These are phyloP conservation scores for Pholiota conissans DNA, from an alignment of 768 basidiomycete genomes.

Conservation along the genomic window DNA sequence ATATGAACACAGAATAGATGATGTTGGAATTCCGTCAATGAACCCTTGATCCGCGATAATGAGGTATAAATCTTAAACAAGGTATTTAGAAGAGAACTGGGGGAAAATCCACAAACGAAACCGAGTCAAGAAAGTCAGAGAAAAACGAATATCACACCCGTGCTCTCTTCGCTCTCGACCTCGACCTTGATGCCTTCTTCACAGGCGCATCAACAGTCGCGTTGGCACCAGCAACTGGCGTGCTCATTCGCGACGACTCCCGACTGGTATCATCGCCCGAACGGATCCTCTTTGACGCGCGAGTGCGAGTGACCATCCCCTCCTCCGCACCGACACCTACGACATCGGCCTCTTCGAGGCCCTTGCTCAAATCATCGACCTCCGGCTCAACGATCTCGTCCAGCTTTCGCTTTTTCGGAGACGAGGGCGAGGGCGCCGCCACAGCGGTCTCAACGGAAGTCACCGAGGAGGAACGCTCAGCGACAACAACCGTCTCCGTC, in stretches of 20 bases:
- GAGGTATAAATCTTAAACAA: neutral
- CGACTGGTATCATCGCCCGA: constrained; percentile 9
- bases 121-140: constrained; percentile 1
- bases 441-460: constrained; percentile 38
- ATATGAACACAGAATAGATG: too few species aligned
- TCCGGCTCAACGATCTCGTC: constrained; percentile 15
- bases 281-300: constrained; percentile 23
- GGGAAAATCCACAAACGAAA: neutral
- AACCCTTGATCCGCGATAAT: neutral
- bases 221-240: too few species aligned
- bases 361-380: constrained; percentile 7
- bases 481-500: constrained; percentile 33
- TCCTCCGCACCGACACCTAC: constrained; percentile 10
- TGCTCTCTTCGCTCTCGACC: constrained; percentile 17
- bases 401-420: constrained; percentile 23
- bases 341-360: neutral
- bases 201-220: constrained; percentile 6
- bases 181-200: constrained; percentile 12
- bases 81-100: too few species aligned
- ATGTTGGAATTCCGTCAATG: too few species aligned
- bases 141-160: constrained; percentile 15
- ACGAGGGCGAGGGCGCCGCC: constrained; percentile 19
- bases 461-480: constrained; percentile 37
- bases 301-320: constrained; percentile 40
- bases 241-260: constrained; percentile 10